These are phyloP conservation scores for Wolfiporia cocos DNA, from an alignment of 1,284 basidiomycete genomes.

Conservation along the genomic window DNA sequence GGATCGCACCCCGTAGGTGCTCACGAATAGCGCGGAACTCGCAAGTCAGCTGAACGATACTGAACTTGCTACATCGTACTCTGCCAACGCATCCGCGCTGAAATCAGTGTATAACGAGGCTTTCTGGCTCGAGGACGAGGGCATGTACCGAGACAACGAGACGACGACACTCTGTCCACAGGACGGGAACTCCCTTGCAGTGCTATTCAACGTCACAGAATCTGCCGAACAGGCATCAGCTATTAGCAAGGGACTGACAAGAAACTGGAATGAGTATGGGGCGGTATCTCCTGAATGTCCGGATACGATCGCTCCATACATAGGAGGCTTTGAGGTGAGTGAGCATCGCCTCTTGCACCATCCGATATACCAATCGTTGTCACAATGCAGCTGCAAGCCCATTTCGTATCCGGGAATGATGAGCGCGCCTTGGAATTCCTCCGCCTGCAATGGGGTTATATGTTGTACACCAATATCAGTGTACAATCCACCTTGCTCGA, in stretches of 20 bases:
- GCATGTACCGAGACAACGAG: slow-evolving; percentile 42
- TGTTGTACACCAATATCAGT: slow-evolving; percentile 44
- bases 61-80: slow-evolving; percentile 28
- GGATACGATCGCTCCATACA: slow-evolving; percentile 47
- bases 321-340: slow-evolving; percentile 42
- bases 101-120: slow-evolving; percentile 36
- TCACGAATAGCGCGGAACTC: slow-evolving; percentile 42
- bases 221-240: slow-evolving; percentile 32
- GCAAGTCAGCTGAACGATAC: slow-evolving; percentile 33
- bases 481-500: slow-evolving; percentile 47
- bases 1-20: slow-evolving; percentile 25
- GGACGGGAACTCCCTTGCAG: slow-evolving; percentile 44
- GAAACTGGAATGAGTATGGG: slow-evolving; percentile 44
- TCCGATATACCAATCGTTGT: background rate
- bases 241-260: slow-evolving; percentile 37
- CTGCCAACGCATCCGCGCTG: slow-evolving; percentile 34
- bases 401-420: slow-evolving; percentile 42
- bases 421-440: slow-evolving; percentile 42
- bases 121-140: slow-evolving; percentile 36
- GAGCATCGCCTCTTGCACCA: background rate
- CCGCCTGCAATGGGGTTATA: slow-evolving; percentile 46
- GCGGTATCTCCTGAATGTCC: slow-evolving; percentile 43
- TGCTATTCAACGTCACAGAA: slow-evolving; percentile 42
- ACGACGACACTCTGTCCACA: slow-evolving; percentile 39
- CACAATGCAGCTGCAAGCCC: slow-evolving; percentile 38